phyloP scores from a whole-genome alignment of 2,329 filamentous ascomycete genomes.

The Lachnellula willkommii region DNA sequence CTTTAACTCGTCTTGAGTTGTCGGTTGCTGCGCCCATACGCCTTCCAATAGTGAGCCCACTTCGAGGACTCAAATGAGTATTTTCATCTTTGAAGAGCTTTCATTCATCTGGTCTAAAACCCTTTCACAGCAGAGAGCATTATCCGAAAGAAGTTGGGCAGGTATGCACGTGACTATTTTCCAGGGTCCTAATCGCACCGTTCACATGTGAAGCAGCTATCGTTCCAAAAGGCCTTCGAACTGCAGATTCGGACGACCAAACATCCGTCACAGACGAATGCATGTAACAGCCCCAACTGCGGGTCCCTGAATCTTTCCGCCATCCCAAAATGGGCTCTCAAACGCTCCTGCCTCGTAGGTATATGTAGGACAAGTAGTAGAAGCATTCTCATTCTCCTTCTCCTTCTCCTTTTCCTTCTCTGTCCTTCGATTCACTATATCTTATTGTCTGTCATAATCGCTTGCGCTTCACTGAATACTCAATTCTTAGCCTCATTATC shows the following conservation, averaged over 20 bases:
- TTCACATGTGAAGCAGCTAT: not conserved
- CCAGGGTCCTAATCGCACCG: not conserved
- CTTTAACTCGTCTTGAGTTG: too few species aligned
- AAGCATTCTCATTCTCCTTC: not conserved
- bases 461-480: not conserved
- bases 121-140: not conserved
- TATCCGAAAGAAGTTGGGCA: not conserved
- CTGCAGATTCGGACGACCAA: slow-evolving; percentile 1
- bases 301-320: not conserved
- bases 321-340: not conserved
- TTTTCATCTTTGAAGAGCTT: not conserved
- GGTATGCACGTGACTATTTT: not conserved
- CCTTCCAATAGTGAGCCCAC: not conserved
- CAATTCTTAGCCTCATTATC: not conserved
- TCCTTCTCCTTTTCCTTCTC: not conserved
- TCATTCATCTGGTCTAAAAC: not conserved
- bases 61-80: not conserved
- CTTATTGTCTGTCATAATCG: not conserved
- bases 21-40: not conserved
- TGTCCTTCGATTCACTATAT: not conserved
- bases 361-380: not conserved
- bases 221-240: not conserved
- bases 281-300: slow-evolving; percentile 1
- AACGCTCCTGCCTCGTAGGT: not conserved
- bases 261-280: not conserved